Evolutionary conservation across 1,284 basidiomycete genomes (phyloP), one percentile per base, ranked within the genome.

Genomic region (Rhodotorula sp.): DNA sequence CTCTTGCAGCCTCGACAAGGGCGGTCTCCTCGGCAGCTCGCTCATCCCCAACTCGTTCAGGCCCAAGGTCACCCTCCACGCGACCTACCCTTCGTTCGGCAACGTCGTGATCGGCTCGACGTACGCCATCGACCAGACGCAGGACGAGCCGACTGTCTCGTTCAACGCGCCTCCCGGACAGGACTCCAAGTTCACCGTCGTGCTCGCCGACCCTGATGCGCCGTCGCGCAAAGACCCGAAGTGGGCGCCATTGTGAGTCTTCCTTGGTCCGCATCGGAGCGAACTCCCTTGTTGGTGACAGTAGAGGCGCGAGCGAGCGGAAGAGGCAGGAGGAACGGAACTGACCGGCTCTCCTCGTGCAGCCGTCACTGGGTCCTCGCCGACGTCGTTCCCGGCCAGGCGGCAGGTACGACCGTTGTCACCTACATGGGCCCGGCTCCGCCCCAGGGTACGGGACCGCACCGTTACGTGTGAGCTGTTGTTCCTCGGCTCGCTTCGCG

Each of bases 121-220:
- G 22, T 62, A 62, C 53, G 29, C 61, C 24, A 30, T 62, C 46
- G 52, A 32, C 44, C 30, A 47, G 22, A 62, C 61, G 5, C 61
- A 62, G 52, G 52, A 30, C 53, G 61, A 62, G 46, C 61, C 61
- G 30, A 36, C 44, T 44, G 29, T 62, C 44, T 62, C 61, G 61
- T 62, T 62, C 52, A 47, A 55, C 24, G 52, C 52, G 1, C 44
- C 61, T 7, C 20, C 52, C 8, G 61, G 61, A 7, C 10, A 15
- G 2, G 61, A 62, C 22, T n/a, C 30, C 30, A 54, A 54, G 30
- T 62, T 47, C 61, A 62, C 61, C 24, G 5, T 62, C 61, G 52
- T 62, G 24, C 24, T 62, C 39, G 61, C 52, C 44, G 61, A 62
- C 61, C 61, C 61, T 17, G 61, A 62, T 30, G 61, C 61, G 4